Evolutionary conservation across 2,329 filamentous ascomycete genomes (phyloP).

Genomic region (Claviceps monticola): DNA sequence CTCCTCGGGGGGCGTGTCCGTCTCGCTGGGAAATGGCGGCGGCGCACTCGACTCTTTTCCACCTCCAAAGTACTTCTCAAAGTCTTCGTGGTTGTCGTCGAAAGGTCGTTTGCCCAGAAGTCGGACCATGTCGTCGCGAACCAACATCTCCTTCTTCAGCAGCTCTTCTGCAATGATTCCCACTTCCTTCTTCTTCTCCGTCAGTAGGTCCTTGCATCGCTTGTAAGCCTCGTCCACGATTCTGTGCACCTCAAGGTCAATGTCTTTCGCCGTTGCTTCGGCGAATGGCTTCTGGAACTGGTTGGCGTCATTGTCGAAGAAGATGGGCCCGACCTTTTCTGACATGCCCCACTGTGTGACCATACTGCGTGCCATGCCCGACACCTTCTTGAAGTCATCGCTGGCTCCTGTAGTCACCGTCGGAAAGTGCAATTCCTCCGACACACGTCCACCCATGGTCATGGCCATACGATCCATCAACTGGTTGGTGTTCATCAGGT

Average conservation of each 20-base stretch:
- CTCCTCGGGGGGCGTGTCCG: conserved; percentile 24
- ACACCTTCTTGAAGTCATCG: conserved; percentile 98
- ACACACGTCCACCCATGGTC: conserved; percentile 90
- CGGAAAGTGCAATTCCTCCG: conserved; percentile 91
- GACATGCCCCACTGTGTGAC: conserved; percentile 99
- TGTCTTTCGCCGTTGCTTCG: conserved; percentile 81
- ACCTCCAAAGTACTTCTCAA: conserved; percentile 82
- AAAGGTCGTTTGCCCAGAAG: conserved; percentile 76
- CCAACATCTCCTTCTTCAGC: conserved; percentile 79
- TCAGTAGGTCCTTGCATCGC: conserved; percentile 72
- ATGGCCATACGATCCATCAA: conserved; percentile 99
- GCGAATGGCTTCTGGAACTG: conserved; percentile 90
- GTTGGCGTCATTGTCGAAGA: conserved; percentile 75
- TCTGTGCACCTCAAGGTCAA: conserved; percentile 79
- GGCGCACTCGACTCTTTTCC: conserved; percentile 42
- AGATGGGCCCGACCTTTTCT: conserved; percentile 79
- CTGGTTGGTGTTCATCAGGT: conserved; percentile 90
- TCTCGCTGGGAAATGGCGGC: conserved; percentile 36
- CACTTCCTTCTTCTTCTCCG: conserved; percentile 76
- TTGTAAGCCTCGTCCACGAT: conserved; percentile 90
- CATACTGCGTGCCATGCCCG: conserved; percentile 90
- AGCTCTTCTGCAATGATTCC: conserved; percentile 88
- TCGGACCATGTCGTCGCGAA: conserved; percentile 82
- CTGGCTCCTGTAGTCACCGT: conserved; percentile 90
- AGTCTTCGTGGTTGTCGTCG: conserved; percentile 75